Conservation (phyloP, 2,329 filamentous ascomycete genomes). For the Botrytis pseudocinerea region DNA sequence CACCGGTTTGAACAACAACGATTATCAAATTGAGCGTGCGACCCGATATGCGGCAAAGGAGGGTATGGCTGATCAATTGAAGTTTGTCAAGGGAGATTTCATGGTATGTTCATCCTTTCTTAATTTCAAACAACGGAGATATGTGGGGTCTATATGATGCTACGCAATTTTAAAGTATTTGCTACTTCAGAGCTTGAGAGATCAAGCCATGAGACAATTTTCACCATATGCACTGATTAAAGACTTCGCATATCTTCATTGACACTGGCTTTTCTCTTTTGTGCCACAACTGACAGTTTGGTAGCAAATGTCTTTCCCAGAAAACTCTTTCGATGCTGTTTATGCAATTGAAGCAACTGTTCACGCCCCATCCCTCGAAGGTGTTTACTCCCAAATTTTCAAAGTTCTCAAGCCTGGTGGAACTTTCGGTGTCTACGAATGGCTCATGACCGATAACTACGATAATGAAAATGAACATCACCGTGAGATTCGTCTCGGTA, state of each 20-base stretch:
- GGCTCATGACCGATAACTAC: conserved; percentile 97
- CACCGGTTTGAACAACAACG: conserved; percentile 96
- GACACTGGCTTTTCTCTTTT: not conserved
- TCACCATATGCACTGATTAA: conserved; percentile 4
- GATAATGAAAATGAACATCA: conserved; percentile 86
- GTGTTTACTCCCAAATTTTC: conserved; percentile 93
- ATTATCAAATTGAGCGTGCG: conserved; percentile 98
- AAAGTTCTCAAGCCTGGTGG: conserved; percentile 94
- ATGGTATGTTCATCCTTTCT: conserved; percentile 57
- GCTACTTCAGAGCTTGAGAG: conserved; percentile 17
- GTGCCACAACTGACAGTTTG: not conserved
- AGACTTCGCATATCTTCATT: not conserved
- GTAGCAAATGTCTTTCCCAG: conserved; percentile 90
- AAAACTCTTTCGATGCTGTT: conserved; percentile 89
- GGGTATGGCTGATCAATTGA: conserved; percentile 74
- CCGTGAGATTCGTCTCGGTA: conserved; percentile 86
- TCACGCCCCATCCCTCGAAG: conserved; percentile 86
- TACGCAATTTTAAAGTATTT: conserved; percentile 15
- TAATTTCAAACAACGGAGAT: not conserved
- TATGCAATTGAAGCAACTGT: conserved; percentile 98
- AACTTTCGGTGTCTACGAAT: conserved; percentile 96
- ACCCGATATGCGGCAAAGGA: conserved; percentile 81
- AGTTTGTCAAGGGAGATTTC: conserved; percentile 93
- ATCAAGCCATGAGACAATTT: conserved; percentile 13
- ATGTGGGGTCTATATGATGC: conserved; percentile 7